Evolutionary conservation across 139 green algal genomes (phyloP).

Genomic region (Edaphochlamys debaryana): DNA sequence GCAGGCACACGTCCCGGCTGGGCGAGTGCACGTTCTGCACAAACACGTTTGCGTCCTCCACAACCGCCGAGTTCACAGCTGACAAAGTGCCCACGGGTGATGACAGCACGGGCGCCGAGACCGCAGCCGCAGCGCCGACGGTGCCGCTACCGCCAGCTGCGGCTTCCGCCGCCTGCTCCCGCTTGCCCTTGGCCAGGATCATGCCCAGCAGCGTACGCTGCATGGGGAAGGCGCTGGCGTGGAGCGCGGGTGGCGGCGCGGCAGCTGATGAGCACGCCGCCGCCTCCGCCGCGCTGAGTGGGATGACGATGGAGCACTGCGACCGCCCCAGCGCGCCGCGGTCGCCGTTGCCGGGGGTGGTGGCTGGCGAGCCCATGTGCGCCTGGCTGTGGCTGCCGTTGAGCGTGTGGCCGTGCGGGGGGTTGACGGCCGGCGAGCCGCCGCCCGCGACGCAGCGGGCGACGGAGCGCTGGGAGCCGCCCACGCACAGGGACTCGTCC

Average conservation of each 20-base stretch:
- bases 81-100: too few relatives aligned
- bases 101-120: not conserved
- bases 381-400: too few relatives aligned
- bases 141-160: not conserved
- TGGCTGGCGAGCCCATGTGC: too few relatives aligned
- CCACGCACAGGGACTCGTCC: too few relatives aligned
- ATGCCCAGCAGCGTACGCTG: not conserved
- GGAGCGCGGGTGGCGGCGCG: not conserved
- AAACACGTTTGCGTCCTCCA: not conserved
- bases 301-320: not conserved
- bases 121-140: not conserved
- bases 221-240: conserved; percentile 1
- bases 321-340: too few relatives aligned
- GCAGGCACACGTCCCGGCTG: not conserved
- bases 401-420: too few relatives aligned
- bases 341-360: too few relatives aligned
- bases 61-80: not conserved
- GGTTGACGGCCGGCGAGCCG: too few relatives aligned
- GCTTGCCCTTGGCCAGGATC: not conserved
- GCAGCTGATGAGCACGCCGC: not conserved
- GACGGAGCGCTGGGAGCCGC: too few relatives aligned
- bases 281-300: not conserved
- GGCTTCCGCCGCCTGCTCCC: too few relatives aligned
- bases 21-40: conserved; percentile 1
- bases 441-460: too few relatives aligned